A percentile compares a stretch with the other conserved stretches of the same genome.
These are phyloP conservation scores for Astrothelium subdiscretum DNA, from an alignment of 495 filamentous ascomycete genomes.

Conservation along the genomic window DNA sequence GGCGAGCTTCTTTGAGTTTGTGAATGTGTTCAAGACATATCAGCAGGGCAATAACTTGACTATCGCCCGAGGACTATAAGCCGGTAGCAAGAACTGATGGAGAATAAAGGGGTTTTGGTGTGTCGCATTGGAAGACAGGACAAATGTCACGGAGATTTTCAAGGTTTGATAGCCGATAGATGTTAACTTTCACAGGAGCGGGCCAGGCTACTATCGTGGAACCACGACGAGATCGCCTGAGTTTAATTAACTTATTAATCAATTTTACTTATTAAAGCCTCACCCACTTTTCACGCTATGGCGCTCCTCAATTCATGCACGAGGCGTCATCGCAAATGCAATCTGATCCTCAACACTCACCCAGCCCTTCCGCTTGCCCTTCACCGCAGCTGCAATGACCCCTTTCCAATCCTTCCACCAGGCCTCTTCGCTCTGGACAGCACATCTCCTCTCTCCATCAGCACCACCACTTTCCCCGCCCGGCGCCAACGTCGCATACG, in stretches of 20 bases:
- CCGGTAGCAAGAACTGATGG: not conserved
- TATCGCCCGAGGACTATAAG: not conserved
- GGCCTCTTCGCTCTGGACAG: constrained; percentile 39
- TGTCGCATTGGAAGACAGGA: too few relatives aligned
- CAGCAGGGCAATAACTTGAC: constrained; percentile 11
- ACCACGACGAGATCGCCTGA: too few relatives aligned
- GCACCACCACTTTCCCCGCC: not conserved
- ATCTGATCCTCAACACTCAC: constrained; percentile 36
- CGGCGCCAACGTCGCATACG: constrained; percentile 14
- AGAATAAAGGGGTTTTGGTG: not conserved
- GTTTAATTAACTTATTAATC: not conserved
- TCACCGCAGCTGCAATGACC: constrained; percentile 32
- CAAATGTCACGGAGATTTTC: too few relatives aligned
- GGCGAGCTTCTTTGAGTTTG: constrained; percentile 26
- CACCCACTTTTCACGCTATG: too few relatives aligned
- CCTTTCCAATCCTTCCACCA: constrained; percentile 44
- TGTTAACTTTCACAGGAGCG: too few relatives aligned
- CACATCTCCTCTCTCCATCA: constrained; percentile 19
- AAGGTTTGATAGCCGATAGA: too few relatives aligned
- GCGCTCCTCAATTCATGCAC: too few relatives aligned
- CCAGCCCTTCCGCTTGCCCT: constrained; percentile 36
- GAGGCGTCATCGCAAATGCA: not conserved
- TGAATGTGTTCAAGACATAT: constrained; percentile 22
- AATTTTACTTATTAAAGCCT: too few relatives aligned
- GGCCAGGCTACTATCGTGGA: too few relatives aligned